Evolutionary conservation across 306 rosid genomes (phyloP).

Genomic region (Datisca glomerata): DNA sequence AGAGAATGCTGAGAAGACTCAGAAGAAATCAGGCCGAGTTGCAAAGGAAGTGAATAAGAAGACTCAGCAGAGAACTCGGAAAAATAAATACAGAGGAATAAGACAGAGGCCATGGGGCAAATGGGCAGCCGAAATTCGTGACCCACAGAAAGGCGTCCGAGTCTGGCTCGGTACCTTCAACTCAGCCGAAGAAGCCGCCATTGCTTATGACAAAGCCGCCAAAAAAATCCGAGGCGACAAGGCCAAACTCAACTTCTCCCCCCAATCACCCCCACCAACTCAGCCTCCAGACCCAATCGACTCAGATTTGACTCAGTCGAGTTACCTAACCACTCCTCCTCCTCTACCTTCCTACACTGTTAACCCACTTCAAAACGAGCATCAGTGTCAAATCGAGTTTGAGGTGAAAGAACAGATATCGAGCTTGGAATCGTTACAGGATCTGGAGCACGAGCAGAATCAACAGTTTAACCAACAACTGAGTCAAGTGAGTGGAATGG

Average conservation of each 20-base stretch:
- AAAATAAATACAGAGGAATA: conserved; percentile 81
- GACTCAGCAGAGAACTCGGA: conserved; percentile 15
- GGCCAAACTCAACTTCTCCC: conserved; percentile 90
- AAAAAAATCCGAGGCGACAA: conserved; percentile 74
- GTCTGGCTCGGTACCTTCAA: conserved; percentile 92
- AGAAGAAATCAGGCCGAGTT: too few species aligned
- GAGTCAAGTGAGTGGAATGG: conserved; percentile 7
- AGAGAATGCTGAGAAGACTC: too few species aligned
- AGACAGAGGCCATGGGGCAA: conserved; percentile 97
- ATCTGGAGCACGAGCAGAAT: conserved; percentile 26
- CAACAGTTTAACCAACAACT: too few species aligned
- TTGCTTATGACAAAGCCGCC: conserved; percentile 79
- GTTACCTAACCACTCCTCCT: too few species aligned
- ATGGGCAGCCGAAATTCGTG: conserved; percentile 98
- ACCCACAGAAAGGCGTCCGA: conserved; percentile 79
- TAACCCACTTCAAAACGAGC: too few species aligned
- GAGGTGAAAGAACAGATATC: conserved; percentile 44
- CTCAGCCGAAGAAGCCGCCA: conserved; percentile 84
- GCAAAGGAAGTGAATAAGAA: not conserved
- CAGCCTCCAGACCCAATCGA: not conserved
- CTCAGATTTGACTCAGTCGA: too few species aligned
- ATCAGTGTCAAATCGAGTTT: not conserved
- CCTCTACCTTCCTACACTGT: too few species aligned
- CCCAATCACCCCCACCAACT: too few species aligned
- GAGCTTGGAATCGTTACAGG: conserved; percentile 52